These are phyloP conservation scores for Tephrocybe rancida DNA, from an alignment of 768 basidiomycete species.

Conservation along the genomic window DNA sequence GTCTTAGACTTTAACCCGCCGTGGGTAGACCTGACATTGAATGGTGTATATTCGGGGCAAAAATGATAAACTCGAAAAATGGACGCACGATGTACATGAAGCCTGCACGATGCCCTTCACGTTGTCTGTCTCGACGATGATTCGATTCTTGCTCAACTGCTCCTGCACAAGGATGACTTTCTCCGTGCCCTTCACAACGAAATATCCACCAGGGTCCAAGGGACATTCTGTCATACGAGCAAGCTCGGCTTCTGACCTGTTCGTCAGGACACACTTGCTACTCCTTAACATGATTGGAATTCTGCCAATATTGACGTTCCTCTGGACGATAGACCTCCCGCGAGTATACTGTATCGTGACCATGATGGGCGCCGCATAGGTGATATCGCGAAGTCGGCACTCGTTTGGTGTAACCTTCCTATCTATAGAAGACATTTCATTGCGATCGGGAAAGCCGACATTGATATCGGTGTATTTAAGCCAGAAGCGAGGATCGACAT, in stretches of 20 bases:
- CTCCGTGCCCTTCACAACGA: conserved; percentile 98
- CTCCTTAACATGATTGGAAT: conserved; percentile 96
- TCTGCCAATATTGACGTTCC: conserved; percentile 88
- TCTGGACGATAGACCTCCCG: conserved; percentile 84
- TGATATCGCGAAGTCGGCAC: conserved; percentile 93
- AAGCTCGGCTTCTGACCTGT: conserved; percentile 73
- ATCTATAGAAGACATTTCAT: conserved; percentile 78
- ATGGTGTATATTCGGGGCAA: not conserved
- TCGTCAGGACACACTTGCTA: conserved; percentile 90
- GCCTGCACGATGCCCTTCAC: conserved; percentile 92
- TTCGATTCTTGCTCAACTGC: conserved; percentile 97
- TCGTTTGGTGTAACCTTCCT: conserved; percentile 93
- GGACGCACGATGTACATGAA: conserved; percentile 90
- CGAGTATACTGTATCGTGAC: conserved; percentile 96
- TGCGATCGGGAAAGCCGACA: conserved; percentile 89
- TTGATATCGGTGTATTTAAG: conserved; percentile 95
- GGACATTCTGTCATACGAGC: conserved; percentile 98
- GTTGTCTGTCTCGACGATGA: conserved; percentile 94
- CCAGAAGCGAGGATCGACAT: conserved; percentile 96
- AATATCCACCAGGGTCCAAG: conserved; percentile 98
- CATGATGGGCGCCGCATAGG: conserved; percentile 90
- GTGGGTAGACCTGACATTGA: conserved; percentile 64
- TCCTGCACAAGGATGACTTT: conserved; percentile 99
- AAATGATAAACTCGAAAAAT: not conserved
- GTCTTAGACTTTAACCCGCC: conserved; percentile 94